A percentile compares a stretch with the other conserved stretches of the same genome.
phyloP scores from a whole-genome alignment of 2,329 filamentous ascomycete genomes.

The Colletotrichum higginsianum region DNA sequence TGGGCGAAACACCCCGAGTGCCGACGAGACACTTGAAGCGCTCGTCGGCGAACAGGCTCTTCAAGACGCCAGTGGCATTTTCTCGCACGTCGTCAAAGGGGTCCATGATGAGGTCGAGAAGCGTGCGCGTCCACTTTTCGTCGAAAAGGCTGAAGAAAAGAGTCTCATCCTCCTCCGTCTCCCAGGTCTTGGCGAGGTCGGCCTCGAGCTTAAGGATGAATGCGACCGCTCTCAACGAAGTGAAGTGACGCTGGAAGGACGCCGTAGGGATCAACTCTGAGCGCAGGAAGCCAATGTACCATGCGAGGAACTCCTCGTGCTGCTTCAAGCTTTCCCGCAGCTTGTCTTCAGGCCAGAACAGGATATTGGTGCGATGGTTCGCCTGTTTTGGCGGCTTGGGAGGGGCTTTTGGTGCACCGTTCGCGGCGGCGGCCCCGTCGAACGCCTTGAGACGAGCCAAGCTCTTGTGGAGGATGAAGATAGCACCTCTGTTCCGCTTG shows the following conservation, averaged over 20 bases:
- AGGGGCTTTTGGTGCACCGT: conserved; percentile 25
- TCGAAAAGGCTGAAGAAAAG: conserved; percentile 62
- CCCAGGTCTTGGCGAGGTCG: conserved; percentile 63
- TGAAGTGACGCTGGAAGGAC: conserved; percentile 92
- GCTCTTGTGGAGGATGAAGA: conserved; percentile 66
- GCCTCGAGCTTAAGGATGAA: conserved; percentile 79
- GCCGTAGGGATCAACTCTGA: conserved; percentile 83
- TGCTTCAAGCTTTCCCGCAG: conserved; percentile 59
- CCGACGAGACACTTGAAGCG: conserved; percentile 49
- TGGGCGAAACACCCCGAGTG: conserved; percentile 26
- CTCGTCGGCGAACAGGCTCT: conserved; percentile 61
- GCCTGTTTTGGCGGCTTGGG: conserved; percentile 37
- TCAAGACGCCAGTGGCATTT: conserved; percentile 65
- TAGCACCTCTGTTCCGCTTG: conserved; percentile 79
- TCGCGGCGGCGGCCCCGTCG: conserved; percentile 22
- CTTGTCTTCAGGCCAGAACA: conserved; percentile 55
- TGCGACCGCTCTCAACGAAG: conserved; percentile 79
- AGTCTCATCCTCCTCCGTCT: conserved; percentile 55
- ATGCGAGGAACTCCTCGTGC: conserved; percentile 77
- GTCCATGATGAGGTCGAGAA: conserved; percentile 87
- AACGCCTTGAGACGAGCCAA: conserved; percentile 49
- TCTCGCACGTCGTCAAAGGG: conserved; percentile 93
- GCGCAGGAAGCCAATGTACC: conserved; percentile 81
- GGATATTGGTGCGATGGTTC: conserved; percentile 53
- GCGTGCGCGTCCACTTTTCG: conserved; percentile 69